Conservation (phyloP, 352 stramenopile genomes). For the Phytopythium delawarense region DNA sequence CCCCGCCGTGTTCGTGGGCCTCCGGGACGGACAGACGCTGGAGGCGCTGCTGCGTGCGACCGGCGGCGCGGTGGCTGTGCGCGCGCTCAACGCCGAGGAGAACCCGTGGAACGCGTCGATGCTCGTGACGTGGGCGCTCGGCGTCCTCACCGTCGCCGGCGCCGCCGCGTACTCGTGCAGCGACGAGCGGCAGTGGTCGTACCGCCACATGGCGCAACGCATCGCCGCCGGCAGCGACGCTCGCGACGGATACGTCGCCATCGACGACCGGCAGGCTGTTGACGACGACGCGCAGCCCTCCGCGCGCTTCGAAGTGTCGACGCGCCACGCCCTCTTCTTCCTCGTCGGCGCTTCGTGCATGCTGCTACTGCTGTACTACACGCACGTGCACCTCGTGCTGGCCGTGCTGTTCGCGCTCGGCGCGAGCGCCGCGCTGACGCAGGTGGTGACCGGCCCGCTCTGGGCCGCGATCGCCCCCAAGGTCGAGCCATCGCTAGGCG, state of each 20-base stretch:
- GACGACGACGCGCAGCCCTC: background rate
- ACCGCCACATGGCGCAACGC: conserved; percentile 35
- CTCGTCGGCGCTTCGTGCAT: conserved; percentile 46
- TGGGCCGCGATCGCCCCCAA: conserved; percentile 11
- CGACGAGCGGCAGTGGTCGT: conserved; percentile 47
- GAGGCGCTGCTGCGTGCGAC: conserved; percentile 15
- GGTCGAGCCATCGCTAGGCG: conserved; percentile 1
- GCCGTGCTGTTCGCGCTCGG: conserved; percentile 55
- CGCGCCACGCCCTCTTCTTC: conserved; percentile 52
- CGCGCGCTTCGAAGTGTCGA: conserved; percentile 35
- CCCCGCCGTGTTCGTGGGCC: conserved; percentile 34
- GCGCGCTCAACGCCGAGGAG: conserved; percentile 35
- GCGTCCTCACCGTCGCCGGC: conserved; percentile 36
- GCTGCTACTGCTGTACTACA: conserved; percentile 67
- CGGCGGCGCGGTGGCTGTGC: conserved; percentile 13
- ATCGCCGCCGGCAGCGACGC: conserved; percentile 8
- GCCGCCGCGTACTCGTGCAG: conserved; percentile 48
- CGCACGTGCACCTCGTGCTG: conserved; percentile 47
- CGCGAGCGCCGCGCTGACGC: conserved; percentile 36
- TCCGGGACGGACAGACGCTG: conserved; percentile 34
- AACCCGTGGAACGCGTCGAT: conserved; percentile 66
- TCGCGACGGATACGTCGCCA: conserved; percentile 17
- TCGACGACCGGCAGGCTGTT: conserved; percentile 16
- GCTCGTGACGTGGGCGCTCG: conserved; percentile 55
- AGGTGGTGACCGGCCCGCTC: conserved; percentile 44